These are phyloP conservation scores for Candolleomyces eurysporus DNA, from an alignment of 768 basidiomycete genomes.

Conservation along the genomic window DNA sequence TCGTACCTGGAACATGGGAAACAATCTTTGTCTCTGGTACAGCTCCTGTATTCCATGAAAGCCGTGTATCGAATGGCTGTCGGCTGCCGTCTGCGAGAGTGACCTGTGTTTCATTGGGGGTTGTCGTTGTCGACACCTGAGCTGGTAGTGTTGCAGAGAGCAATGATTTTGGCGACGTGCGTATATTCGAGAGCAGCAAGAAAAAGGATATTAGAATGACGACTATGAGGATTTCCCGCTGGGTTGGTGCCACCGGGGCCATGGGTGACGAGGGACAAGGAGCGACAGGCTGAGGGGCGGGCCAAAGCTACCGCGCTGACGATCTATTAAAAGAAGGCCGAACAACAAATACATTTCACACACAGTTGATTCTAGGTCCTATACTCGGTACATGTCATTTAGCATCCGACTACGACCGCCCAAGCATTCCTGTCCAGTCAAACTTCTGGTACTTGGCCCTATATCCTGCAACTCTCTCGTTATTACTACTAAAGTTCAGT, in stretches of 20 bases:
- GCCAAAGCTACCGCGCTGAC: background rate
- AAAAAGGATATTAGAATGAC: conserved; percentile 45
- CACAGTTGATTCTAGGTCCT: background rate
- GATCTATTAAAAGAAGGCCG: conserved; percentile 1
- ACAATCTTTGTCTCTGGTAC: conserved; percentile 66
- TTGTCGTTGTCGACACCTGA: conserved; percentile 1
- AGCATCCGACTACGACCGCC: conserved; percentile 8
- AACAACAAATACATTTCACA: background rate
- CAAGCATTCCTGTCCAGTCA: conserved; percentile 82
- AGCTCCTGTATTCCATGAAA: conserved; percentile 21
- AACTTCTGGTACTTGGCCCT: conserved; percentile 73
- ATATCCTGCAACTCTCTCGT: conserved; percentile 66
- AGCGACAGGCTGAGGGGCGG: background rate
- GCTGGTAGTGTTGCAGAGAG: conserved; percentile 7
- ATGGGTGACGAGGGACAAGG: conserved; percentile 17
- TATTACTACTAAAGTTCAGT: conserved; percentile 68
- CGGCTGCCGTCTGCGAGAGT: background rate
- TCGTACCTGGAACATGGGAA: conserved; percentile 70
- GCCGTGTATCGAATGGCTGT: conserved; percentile 16
- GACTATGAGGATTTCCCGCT: conserved; percentile 54
- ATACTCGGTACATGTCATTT: too few species aligned
- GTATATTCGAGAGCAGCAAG: conserved; percentile 39
- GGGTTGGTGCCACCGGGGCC: conserved; percentile 45
- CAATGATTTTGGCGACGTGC: conserved; percentile 12
- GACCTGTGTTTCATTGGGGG: conserved; percentile 8